phyloP scores from a whole-genome alignment of 2,329 filamentous ascomycete genomes.

The Diaporthe vexans region DNA sequence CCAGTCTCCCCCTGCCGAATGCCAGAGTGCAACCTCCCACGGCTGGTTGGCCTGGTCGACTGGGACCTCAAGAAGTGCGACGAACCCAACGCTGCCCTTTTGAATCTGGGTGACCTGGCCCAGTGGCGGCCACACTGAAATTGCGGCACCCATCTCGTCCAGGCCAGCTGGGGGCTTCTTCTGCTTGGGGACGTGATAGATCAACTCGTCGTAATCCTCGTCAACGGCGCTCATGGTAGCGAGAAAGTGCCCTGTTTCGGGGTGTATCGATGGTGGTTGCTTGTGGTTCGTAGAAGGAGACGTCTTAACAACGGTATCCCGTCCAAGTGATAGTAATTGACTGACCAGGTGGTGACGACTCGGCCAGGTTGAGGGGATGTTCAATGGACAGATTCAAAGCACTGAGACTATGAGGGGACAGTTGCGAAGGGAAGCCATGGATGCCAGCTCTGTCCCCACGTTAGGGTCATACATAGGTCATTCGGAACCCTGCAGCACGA shows the following conservation, averaged over 20 bases:
- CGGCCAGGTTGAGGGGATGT: background rate
- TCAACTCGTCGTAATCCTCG: slow-evolving; percentile 55
- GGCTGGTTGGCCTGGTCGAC: slow-evolving; percentile 64
- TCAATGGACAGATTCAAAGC: background rate
- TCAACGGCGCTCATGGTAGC: slow-evolving; percentile 43
- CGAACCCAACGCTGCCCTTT: slow-evolving; percentile 68
- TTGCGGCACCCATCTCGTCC: slow-evolving; percentile 53
- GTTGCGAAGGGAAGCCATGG: background rate
- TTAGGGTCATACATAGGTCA: slow-evolving; percentile 14
- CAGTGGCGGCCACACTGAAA: slow-evolving; percentile 76
- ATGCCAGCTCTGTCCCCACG: slow-evolving; percentile 20
- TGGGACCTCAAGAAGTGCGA: slow-evolving; percentile 78
- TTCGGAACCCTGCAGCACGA: slow-evolving; percentile 29
- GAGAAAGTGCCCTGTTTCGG: background rate
- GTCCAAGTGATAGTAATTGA: background rate
- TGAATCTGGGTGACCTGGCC: slow-evolving; percentile 78
- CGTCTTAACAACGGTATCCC: background rate
- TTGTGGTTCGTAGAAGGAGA: background rate
- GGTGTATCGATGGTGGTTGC: background rate
- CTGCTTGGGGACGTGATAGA: slow-evolving; percentile 56
- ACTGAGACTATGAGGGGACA: slow-evolving; percentile 8
- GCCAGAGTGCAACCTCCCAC: slow-evolving; percentile 85
- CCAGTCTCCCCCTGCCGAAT: slow-evolving; percentile 65
- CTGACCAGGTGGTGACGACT: background rate
- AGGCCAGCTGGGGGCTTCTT: slow-evolving; percentile 49